Conservation (phyloP, 2,329 filamentous ascomycete genomes). For the Exophiala alcalophila region DNA sequence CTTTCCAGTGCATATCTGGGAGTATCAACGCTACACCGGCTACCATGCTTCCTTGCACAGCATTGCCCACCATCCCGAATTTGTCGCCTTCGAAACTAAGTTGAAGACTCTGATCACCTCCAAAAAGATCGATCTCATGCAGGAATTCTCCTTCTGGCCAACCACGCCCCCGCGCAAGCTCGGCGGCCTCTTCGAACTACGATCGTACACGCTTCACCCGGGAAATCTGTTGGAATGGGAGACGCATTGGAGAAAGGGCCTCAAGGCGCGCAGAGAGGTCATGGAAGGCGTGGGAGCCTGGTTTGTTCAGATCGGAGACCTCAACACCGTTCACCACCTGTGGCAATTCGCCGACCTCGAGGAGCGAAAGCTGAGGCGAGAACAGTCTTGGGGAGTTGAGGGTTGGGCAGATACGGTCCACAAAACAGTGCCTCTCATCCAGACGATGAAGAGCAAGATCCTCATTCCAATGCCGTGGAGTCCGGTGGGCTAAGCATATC, state of each 20-base stretch:
- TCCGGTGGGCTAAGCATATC: constrained; percentile 68
- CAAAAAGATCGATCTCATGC: constrained; percentile 91
- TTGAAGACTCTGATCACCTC: constrained; percentile 79
- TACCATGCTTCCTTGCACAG: constrained; percentile 89
- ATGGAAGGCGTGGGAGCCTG: constrained; percentile 98
- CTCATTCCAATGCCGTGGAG: constrained; percentile 96
- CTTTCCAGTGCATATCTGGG: constrained; percentile 89
- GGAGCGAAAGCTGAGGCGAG: constrained; percentile 82
- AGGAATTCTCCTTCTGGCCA: constrained; percentile 99
- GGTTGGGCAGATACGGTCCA: constrained; percentile 98
- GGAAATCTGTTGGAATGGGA: constrained; percentile 98
- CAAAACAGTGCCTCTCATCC: constrained; percentile 96
- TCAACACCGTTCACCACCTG: constrained; percentile 96
- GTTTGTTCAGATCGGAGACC: constrained; percentile 97
- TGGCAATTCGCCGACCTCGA: constrained; percentile 99
- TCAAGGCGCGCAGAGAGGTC: constrained; percentile 86
- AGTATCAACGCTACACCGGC: constrained; percentile 94
- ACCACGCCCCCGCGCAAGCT: constrained; percentile 86
- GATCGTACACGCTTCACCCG: constrained; percentile 93
- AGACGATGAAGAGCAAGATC: constrained; percentile 92
- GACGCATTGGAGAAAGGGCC: constrained; percentile 90
- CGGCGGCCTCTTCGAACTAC: constrained; percentile 90
- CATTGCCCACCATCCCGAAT: constrained; percentile 80
- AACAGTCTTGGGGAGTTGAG: constrained; percentile 92
- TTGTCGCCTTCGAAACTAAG: constrained; percentile 75